phyloP scores from a whole-genome alignment of 495 filamentous ascomycete genomes.

The Elasticomyces elasticus region DNA sequence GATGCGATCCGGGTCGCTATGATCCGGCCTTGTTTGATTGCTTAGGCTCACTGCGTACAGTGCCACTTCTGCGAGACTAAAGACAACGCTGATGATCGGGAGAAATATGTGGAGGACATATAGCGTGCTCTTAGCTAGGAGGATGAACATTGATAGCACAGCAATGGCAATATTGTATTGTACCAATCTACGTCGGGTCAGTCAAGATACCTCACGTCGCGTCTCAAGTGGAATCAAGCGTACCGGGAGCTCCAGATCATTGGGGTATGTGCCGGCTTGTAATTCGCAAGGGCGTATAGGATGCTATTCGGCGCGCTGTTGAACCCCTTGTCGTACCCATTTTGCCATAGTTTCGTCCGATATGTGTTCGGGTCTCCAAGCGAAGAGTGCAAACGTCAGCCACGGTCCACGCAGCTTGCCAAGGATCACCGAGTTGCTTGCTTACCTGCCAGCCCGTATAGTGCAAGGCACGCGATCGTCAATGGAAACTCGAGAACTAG shows the following conservation, averaged over 20 bases:
- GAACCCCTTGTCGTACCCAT: slow-evolving; percentile 68
- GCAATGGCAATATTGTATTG: slow-evolving; percentile 75
- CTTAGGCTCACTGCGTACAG: slow-evolving; percentile 59
- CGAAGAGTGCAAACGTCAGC: no score
- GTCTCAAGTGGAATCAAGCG: slow-evolving; percentile 26
- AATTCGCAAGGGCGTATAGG: slow-evolving; percentile 69
- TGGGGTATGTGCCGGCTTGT: slow-evolving; percentile 53
- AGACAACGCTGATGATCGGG: slow-evolving; percentile 52
- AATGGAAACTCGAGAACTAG: slow-evolving; percentile 60
- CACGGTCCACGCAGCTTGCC: no score
- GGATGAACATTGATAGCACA: slow-evolving; percentile 60
- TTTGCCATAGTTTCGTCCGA: slow-evolving; percentile 68
- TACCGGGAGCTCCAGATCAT: slow-evolving; percentile 79
- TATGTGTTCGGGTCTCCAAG: slow-evolving; percentile 68
- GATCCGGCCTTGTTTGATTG: slow-evolving; percentile 71
- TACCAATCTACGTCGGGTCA: slow-evolving; percentile 48
- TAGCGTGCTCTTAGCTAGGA: slow-evolving; percentile 54
- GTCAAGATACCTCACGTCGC: background rate
- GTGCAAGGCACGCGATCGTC: slow-evolving; percentile 58
- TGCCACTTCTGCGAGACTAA: slow-evolving; percentile 48
- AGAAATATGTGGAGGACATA: slow-evolving; percentile 63
- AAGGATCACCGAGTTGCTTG: no score
- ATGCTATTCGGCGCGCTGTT: slow-evolving; percentile 68
- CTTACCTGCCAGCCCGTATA: slow-evolving; percentile 82
- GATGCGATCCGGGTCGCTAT: slow-evolving; percentile 55